These are phyloP conservation scores for Pyricularia sp. DNA, from an alignment of 2,329 filamentous ascomycete genomes.

Conservation along the genomic window DNA sequence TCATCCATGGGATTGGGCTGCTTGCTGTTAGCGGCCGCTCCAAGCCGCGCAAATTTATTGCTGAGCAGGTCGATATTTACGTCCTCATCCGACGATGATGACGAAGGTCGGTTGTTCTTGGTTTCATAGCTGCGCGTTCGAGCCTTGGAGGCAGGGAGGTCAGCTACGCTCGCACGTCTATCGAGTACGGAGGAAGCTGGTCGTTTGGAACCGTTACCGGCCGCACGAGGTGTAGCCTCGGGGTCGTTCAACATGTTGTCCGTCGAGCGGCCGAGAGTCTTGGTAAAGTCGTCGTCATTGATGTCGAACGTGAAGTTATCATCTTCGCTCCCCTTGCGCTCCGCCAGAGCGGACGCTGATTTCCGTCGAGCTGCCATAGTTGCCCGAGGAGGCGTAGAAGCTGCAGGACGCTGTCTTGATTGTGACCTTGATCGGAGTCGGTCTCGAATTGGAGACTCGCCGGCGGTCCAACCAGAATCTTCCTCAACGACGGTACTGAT, in stretches of 20 bases:
- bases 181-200: neutral
- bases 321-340: neutral
- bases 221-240: neutral
- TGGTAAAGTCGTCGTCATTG: slow-evolving; percentile 1
- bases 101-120: neutral
- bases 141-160: neutral
- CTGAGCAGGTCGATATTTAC: slow-evolving; percentile 30
- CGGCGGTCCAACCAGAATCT: neutral
- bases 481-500: neutral
- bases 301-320: neutral
- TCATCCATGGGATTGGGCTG: slow-evolving; percentile 8
- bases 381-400: neutral
- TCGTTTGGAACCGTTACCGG: neutral
- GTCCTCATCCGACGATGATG: slow-evolving; percentile 10
- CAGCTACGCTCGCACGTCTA: neutral
- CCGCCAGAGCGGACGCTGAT: neutral
- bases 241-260: neutral
- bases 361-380: neutral
- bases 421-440: neutral
- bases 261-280: neutral
- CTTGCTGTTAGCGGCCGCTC: slow-evolving; percentile 9
- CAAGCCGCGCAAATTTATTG: slow-evolving; percentile 31
- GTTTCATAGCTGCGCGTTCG: neutral
- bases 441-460: neutral
- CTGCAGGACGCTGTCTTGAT: neutral